Evolutionary conservation across 1,284 basidiomycete species (phyloP).

Genomic region (Trichosporon ovoides): DNA sequence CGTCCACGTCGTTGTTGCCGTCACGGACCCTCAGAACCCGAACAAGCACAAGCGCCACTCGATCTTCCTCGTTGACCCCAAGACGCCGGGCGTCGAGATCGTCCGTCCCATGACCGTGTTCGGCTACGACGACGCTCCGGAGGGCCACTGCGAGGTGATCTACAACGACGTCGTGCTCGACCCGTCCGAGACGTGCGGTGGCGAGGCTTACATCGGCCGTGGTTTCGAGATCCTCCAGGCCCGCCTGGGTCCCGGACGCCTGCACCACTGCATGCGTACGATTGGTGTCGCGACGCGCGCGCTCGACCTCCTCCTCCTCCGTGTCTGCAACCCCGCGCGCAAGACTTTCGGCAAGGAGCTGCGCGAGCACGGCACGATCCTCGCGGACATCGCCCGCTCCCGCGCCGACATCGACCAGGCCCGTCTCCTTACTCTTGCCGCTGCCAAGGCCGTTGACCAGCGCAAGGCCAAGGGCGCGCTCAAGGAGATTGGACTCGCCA

Average conservation of each 20-base stretch:
- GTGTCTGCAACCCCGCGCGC: constrained; percentile 80
- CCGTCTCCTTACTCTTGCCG: constrained; percentile 80
- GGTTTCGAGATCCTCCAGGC: constrained; percentile 99
- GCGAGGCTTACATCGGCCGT: constrained; percentile 64
- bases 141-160: constrained; percentile 90
- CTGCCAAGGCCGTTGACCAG: constrained; percentile 90
- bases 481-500: constrained; percentile 95
- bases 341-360: constrained; percentile 92
- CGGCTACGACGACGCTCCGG: constrained; percentile 90
- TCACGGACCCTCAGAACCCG: constrained; percentile 45
- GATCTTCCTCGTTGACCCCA: constrained; percentile 85
- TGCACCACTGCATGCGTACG: constrained; percentile 98
- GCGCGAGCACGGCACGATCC: constrained; percentile 83
- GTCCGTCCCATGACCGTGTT: constrained; percentile 88
- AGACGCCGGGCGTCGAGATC: constrained; percentile 79
- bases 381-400: constrained; percentile 84
- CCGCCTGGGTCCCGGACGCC: constrained; percentile 88
- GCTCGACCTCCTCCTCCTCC: constrained; percentile 78
- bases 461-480: constrained; percentile 86
- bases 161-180: constrained; percentile 94
- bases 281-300: constrained; percentile 83
- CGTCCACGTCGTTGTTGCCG: constrained; percentile 82
- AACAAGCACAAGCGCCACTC: constrained; percentile 74
- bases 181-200: constrained; percentile 52
- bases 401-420: constrained; percentile 88